Percentiles rank a stretch among this genome's conserved stretches.
phyloP scores from a whole-genome alignment of 2,329 filamentous ascomycete genomes.

The Trichophaea hybrida region DNA sequence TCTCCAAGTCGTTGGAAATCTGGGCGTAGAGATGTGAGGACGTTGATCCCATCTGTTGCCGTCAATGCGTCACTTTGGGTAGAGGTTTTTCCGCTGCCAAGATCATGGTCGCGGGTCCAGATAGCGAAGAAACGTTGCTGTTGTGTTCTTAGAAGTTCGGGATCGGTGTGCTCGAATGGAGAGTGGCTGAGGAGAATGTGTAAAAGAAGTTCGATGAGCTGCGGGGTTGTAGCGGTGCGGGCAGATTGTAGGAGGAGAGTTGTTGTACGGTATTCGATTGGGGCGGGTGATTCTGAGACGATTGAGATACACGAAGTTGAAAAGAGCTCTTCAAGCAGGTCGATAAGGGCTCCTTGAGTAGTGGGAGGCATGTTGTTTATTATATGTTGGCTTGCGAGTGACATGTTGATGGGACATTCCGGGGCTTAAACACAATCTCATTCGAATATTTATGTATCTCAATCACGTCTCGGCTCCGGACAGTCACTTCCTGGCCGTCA shows the following conservation, averaged over 20 bases:
- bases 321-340: constrained; percentile 10
- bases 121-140: constrained; percentile 2
- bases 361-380: constrained; percentile 4
- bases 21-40: constrained; percentile 3
- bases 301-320: constrained; percentile 1
- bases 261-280: not conserved
- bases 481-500: too few relatives aligned
- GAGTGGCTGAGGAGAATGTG: constrained; percentile 13
- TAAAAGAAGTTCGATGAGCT: constrained; percentile 11
- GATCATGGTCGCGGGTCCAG: constrained; percentile 3
- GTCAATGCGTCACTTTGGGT: not conserved
- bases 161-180: constrained; percentile 9
- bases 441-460: too few relatives aligned
- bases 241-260: constrained; percentile 8
- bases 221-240: constrained; percentile 1
- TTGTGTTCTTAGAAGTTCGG: not conserved
- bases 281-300: not conserved
- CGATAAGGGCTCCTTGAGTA: not conserved
- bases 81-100: not conserved
- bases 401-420: too few relatives aligned
- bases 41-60: not conserved
- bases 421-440: too few relatives aligned
- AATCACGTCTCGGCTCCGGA: too few relatives aligned
- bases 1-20: constrained; percentile 9
- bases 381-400: not conserved